Evolutionary conservation across 2,329 filamentous ascomycete genomes (phyloP).

Genomic region (Calonectria pseudoreteaudii): DNA sequence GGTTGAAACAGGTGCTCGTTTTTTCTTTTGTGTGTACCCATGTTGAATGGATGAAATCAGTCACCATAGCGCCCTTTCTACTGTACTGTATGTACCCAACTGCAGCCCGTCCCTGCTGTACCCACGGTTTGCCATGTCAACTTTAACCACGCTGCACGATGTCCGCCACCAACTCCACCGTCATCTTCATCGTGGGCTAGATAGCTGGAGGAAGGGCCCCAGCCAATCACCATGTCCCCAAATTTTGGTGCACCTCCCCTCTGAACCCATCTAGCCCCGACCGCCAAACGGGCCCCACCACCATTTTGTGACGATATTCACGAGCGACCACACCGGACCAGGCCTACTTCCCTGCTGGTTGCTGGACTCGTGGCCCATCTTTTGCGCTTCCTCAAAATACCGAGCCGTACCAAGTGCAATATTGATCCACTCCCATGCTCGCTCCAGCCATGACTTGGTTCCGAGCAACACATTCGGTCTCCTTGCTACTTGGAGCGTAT

Average conservation of each 20-base stretch:
- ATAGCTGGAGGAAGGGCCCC: not conserved
- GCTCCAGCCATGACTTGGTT: not conserved
- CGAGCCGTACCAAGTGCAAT: not conserved
- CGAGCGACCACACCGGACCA: not conserved
- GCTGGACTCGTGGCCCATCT: not conserved
- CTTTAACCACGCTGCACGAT: not conserved
- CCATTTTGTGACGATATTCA: not conserved
- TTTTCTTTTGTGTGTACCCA: not conserved
- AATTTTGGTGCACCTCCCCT: not conserved
- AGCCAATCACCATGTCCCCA: not conserved
- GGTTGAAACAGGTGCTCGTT: not conserved
- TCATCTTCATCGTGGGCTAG: not conserved
- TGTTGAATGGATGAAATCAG: not conserved
- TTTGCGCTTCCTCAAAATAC: not conserved
- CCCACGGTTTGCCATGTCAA: constrained; percentile 3
- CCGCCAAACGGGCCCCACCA: not conserved
- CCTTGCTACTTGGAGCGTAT: not conserved
- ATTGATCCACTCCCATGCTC: not conserved
- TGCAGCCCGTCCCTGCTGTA: not conserved
- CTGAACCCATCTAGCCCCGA: not conserved
- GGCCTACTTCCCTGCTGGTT: not conserved
- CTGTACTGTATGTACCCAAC: not conserved
- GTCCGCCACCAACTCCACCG: not conserved
- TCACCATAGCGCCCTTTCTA: not conserved
- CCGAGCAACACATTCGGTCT: not conserved